Conservation (phyloP, 805 yeast species). For the Metschnikowia peoriensis region DNA sequence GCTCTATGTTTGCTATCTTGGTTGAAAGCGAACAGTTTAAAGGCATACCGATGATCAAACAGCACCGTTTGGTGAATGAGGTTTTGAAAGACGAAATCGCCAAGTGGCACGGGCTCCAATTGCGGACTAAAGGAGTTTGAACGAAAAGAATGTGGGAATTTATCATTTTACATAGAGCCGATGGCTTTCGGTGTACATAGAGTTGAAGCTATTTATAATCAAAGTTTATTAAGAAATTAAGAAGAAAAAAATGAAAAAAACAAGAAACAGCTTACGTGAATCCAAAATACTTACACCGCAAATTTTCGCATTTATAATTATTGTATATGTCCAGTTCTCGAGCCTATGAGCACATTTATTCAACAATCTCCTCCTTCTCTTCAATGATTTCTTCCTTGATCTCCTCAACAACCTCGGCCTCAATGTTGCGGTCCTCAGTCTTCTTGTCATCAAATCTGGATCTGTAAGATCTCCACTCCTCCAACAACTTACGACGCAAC, state of each 20-base stretch:
- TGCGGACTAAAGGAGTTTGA: conserved; percentile 60
- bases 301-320: background rate
- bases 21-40: conserved; percentile 72
- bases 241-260: background rate
- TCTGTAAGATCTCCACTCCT: conserved; percentile 87
- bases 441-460: conserved; percentile 30
- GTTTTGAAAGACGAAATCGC: conserved; percentile 79
- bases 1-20: conserved; percentile 92
- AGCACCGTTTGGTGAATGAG: conserved; percentile 85
- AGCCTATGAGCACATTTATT: conserved; percentile 22
- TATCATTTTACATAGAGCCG: background rate
- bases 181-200: background rate
- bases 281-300: background rate
- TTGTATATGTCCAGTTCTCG: conserved; percentile 3
- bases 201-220: background rate
- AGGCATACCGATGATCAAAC: conserved; percentile 82
- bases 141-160: background rate
- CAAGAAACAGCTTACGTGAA: background rate
- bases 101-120: conserved; percentile 93
- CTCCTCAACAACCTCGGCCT: conserved; percentile 59
- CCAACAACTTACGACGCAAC: conserved; percentile 74
- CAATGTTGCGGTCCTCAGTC: conserved; percentile 49
- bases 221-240: conserved; percentile 3
- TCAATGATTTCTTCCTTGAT: conserved; percentile 42
- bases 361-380: conserved; percentile 69